phyloP scores from a whole-genome alignment of 2,329 filamentous ascomycete genomes.

The Fusarium paranaense region DNA sequence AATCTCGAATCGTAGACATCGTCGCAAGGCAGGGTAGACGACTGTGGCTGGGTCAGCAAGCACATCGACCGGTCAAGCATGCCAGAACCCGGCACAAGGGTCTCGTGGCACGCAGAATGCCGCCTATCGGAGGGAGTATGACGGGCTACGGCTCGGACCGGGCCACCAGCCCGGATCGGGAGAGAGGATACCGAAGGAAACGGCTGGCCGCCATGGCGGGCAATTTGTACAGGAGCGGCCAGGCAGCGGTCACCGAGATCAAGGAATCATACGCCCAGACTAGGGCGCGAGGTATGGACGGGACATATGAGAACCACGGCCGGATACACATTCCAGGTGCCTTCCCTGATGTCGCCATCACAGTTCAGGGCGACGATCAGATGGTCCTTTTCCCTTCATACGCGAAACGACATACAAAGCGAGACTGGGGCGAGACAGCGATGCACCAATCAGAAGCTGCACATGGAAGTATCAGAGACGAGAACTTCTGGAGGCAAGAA shows the following conservation, averaged over 20 bases:
- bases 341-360: constrained; percentile 87
- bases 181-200: constrained; percentile 79
- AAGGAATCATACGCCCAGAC: constrained; percentile 70
- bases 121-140: constrained; percentile 37
- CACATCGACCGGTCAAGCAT: constrained; percentile 45
- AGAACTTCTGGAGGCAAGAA: constrained; percentile 80
- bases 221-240: constrained; percentile 67
- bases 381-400: constrained; percentile 97
- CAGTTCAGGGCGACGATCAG: constrained; percentile 84
- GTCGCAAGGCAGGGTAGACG: constrained; percentile 56
- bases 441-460: constrained; percentile 46
- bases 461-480: constrained; percentile 64
- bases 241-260: constrained; percentile 68
- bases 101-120: constrained; percentile 46
- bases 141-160: constrained; percentile 48
- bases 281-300: constrained; percentile 50
- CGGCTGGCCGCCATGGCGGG: constrained; percentile 77
- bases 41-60: constrained; percentile 57
- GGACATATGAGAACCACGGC: constrained; percentile 44
- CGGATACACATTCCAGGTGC: constrained; percentile 72
- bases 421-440: constrained; percentile 50
- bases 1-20: constrained; percentile 59
- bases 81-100: constrained; percentile 48
- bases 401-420: constrained; percentile 76
- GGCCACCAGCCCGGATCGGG: constrained; percentile 50